These are phyloP conservation scores for Penicillium desertorum DNA, from an alignment of 495 filamentous ascomycete species.

Conservation along the genomic window DNA sequence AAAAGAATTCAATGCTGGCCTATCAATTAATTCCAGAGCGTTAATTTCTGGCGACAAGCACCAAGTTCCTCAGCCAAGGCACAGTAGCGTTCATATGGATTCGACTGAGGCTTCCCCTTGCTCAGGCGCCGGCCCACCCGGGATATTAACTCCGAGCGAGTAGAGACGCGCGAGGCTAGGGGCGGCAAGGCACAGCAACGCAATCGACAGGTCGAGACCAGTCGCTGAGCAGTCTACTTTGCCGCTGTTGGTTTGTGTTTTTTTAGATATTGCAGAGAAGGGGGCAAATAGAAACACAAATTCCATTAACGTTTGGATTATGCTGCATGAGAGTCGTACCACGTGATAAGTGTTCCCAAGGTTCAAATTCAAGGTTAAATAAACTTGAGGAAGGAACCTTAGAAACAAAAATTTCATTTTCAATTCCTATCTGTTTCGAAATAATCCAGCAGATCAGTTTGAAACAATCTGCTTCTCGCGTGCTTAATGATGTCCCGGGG, in stretches of 20 bases:
- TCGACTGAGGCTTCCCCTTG: conserved; percentile 14
- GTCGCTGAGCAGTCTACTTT: conserved; percentile 16
- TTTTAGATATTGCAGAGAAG: background rate
- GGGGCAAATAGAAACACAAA: background rate
- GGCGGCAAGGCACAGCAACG: conserved; percentile 38
- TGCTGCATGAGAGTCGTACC: conserved; percentile 1
- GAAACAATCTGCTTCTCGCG: background rate
- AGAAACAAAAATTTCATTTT: background rate
- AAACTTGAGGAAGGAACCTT: background rate
- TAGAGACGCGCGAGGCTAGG: conserved; percentile 22
- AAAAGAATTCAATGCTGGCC: conserved; percentile 13
- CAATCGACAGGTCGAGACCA: conserved; percentile 23
- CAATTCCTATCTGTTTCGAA: background rate
- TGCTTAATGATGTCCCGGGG: background rate
- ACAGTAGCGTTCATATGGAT: conserved; percentile 14
- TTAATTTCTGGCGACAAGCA: conserved; percentile 13
- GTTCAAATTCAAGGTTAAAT: background rate
- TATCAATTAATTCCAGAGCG: conserved; percentile 17
- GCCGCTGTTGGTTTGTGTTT: conserved; percentile 36
- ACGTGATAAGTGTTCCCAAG: conserved; percentile 6
- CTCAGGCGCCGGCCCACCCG: conserved; percentile 14
- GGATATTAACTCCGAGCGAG: conserved; percentile 24
- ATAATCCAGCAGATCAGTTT: background rate
- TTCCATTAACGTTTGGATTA: background rate
- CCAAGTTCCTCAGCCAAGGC: conserved; percentile 12